Evolutionary conservation across 441 rosid species (phyloP), one percentile per base, ranked within the genome.

Genomic region (Arabidopsis hybrid): DNA sequence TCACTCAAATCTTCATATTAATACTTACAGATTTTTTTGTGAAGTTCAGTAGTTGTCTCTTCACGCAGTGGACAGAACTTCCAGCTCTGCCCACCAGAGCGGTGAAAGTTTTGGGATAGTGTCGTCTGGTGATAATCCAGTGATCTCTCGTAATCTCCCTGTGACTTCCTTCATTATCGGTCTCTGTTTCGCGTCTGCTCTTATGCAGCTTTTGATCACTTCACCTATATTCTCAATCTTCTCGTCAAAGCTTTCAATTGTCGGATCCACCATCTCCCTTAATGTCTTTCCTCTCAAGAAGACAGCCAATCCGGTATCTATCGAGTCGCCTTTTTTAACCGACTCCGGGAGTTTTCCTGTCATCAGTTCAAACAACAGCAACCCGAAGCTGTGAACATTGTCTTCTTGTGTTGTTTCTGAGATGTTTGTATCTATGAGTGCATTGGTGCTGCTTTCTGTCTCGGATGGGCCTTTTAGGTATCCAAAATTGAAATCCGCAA

Each of bases 311-410:
- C 89, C 80, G 47, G 82, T 85, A 38, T 84, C 88, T 11, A 78
- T 62, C 7, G 82, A 81, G 55, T 73, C 77, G 0, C 72, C 59
- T 46, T 67, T 67, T 7, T 13, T 53, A 29, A 46, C 82, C 0
- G 89, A 83, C 79, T 80, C 79, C 0, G 83, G 87, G 55, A 85
- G 90, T 81, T 85, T 91, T 21, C 95, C 97, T 1, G 97, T 81
- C 69, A 92, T 80, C 47, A 91, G 62, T 53, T 75, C 97, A 2
- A 92, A 88, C 80, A 91, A 61, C 17, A 92, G 60, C 39, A 86
- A 61, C 35, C 99, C 99, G 34, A 86, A 95, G 79, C 88, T 77
- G 76, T 91, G 79, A 40, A 89, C 83, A 71, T 92, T 90, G 34
- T 88, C 81, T 69, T 91, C 90, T 18, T 80, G 77, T 57, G 88